Conservation (phyloP, 306 rosid species). For the Myrica gale region DNA sequence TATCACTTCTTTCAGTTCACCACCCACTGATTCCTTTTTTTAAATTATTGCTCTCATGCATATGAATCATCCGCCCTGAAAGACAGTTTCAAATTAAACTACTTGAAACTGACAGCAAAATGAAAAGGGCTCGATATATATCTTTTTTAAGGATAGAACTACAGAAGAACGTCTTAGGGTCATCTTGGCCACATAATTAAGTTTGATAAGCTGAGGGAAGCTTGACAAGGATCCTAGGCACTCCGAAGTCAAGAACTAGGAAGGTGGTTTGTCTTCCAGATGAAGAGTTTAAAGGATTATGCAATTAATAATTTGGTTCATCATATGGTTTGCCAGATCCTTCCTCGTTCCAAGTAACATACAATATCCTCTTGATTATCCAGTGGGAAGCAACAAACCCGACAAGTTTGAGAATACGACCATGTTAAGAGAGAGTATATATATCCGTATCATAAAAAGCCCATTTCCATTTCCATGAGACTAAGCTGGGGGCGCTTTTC, state of each 20-base stretch:
- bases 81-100: too few relatives aligned
- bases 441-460: slow-evolving; percentile 9
- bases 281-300: background rate
- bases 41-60: background rate
- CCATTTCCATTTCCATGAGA: slow-evolving; percentile 30
- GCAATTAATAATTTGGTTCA: slow-evolving; percentile 17
- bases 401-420: slow-evolving; percentile 24
- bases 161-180: too few relatives aligned
- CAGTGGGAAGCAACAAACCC: slow-evolving; percentile 29
- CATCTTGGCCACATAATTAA: too few relatives aligned
- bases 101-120: too few relatives aligned
- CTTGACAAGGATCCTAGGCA: too few relatives aligned
- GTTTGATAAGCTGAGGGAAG: too few relatives aligned
- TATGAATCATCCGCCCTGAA: background rate
- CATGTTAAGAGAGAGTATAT: slow-evolving; percentile 18
- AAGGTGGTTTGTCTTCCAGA: background rate
- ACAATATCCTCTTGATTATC: slow-evolving; percentile 14
- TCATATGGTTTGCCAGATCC: slow-evolving; percentile 10
- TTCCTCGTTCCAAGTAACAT: slow-evolving; percentile 23
- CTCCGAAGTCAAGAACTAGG: too few relatives aligned
- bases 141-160: too few relatives aligned
- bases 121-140: too few relatives aligned
- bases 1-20: background rate
- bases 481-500: slow-evolving; percentile 17
- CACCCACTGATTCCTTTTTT: background rate